Conservation (phyloP, 148 eudicot genomes). For the Cornus controversa region DNA sequence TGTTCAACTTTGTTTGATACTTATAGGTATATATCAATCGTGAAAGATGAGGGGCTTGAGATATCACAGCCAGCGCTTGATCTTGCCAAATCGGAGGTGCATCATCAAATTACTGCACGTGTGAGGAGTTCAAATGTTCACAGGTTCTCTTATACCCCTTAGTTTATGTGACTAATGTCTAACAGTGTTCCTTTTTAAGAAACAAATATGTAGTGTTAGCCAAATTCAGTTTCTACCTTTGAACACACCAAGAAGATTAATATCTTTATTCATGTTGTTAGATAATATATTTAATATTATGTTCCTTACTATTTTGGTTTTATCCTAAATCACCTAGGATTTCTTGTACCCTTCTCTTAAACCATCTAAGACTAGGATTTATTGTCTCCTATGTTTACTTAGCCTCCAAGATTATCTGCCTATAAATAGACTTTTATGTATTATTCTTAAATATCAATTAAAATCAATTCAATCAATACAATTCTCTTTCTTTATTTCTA, state of each 20-base stretch:
- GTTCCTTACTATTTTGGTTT: too few relatives aligned
- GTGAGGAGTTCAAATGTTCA: conserved; percentile 61
- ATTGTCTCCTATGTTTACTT: too few relatives aligned
- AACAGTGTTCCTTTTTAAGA: neutral
- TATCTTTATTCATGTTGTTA: neutral
- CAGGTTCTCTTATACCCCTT: conserved; percentile 44
- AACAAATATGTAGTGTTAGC: neutral
- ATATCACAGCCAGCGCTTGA: conserved; percentile 97
- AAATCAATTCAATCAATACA: too few relatives aligned
- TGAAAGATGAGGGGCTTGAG: conserved; percentile 80
- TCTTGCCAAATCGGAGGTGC: conserved; percentile 63
- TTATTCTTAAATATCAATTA: too few relatives aligned
- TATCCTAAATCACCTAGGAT: too few relatives aligned
- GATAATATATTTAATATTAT: too few relatives aligned
- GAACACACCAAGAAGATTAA: neutral
- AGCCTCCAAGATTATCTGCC: too few relatives aligned
- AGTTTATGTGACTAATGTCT: too few relatives aligned
- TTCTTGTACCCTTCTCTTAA: too few relatives aligned
- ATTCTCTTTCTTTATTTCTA: too few relatives aligned
- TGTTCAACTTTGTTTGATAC: conserved; percentile 6
- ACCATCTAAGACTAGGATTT: too few relatives aligned
- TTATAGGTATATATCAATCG: conserved; percentile 67
- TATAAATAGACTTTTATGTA: too few relatives aligned
- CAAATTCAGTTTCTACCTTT: neutral
- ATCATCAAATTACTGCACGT: conserved; percentile 88